These are phyloP conservation scores for Cercospora sojina DNA, from an alignment of 2,329 filamentous ascomycete genomes.

Conservation along the genomic window DNA sequence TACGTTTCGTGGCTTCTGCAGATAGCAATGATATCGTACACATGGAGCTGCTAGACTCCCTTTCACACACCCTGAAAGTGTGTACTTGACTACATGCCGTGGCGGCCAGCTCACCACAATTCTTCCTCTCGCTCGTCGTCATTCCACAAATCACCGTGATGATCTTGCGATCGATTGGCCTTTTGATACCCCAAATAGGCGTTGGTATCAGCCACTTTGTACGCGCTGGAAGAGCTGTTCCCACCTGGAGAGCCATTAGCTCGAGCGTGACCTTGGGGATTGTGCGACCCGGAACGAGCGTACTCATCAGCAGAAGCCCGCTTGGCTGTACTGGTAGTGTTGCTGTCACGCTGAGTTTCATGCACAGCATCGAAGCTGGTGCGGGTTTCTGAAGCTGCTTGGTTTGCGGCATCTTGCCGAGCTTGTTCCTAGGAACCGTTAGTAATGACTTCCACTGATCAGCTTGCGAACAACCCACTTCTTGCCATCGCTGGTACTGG, in stretches of 20 bases:
- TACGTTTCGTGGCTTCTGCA: slow-evolving; percentile 5
- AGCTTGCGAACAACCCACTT: slow-evolving; percentile 34
- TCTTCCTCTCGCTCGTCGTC: slow-evolving; percentile 35
- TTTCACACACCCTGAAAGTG: background rate
- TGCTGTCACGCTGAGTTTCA: slow-evolving; percentile 20
- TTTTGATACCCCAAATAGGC: slow-evolving; percentile 39
- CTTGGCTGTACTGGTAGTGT: slow-evolving; percentile 1
- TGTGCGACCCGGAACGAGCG: slow-evolving; percentile 9
- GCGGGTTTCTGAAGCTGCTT: slow-evolving; percentile 14
- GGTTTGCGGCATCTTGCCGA: slow-evolving; percentile 29
- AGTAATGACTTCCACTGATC: background rate
- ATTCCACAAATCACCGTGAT: slow-evolving; percentile 33
- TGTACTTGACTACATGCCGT: background rate
- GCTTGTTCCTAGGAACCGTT: slow-evolving; percentile 33
- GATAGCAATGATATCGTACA: slow-evolving; percentile 12
- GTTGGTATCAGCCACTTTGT: slow-evolving; percentile 37
- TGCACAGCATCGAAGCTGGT: slow-evolving; percentile 30
- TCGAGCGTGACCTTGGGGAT: slow-evolving; percentile 29
- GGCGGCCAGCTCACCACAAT: slow-evolving; percentile 32
- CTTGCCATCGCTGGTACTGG: slow-evolving; percentile 41
- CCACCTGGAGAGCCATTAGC: slow-evolving; percentile 23
- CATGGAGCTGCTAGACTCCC: background rate
- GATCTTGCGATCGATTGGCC: slow-evolving; percentile 30
- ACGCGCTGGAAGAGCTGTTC: slow-evolving; percentile 25
- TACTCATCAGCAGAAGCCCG: slow-evolving; percentile 26